Conservation (phyloP, 1,284 basidiomycete species). For the Tylopilus sp. region DNA sequence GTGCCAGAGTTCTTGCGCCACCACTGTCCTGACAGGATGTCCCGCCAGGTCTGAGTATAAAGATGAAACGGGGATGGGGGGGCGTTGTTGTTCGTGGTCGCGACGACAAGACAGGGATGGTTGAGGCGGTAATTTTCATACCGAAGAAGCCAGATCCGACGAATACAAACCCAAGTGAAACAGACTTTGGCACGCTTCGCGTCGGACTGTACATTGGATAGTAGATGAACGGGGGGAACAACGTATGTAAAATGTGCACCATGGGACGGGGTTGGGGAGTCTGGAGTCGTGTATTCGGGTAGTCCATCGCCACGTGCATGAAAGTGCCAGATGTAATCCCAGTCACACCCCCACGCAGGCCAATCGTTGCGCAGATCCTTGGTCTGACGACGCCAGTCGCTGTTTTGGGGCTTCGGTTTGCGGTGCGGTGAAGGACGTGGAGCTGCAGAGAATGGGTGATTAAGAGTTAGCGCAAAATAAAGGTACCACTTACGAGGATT, state of each 20-base stretch:
- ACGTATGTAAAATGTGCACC: background rate
- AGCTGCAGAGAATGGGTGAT: background rate
- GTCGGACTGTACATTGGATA: background rate
- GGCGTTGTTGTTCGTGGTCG: background rate
- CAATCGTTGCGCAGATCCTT: background rate
- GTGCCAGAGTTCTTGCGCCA: background rate
- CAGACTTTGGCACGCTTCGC: background rate
- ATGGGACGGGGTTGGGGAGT: background rate
- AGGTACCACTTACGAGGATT: background rate
- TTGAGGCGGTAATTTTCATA: background rate
- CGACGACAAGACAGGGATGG: background rate
- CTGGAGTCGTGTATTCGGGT: background rate
- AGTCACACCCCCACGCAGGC: background rate
- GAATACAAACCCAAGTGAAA: background rate
- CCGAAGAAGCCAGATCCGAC: background rate
- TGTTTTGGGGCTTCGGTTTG: background rate
- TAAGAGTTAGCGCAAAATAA: background rate
- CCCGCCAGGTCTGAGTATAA: slow-evolving; percentile 1
- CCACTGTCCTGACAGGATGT: slow-evolving; percentile 1
- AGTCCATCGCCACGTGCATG: background rate
- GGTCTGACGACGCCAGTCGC: background rate
- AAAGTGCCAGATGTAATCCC: background rate
- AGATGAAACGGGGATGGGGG: slow-evolving; percentile 7
- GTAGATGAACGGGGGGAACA: background rate
- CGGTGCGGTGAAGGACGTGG: background rate